phyloP scores from a whole-genome alignment of 192 early-diverging fungal species.

The Podila horticola region DNA sequence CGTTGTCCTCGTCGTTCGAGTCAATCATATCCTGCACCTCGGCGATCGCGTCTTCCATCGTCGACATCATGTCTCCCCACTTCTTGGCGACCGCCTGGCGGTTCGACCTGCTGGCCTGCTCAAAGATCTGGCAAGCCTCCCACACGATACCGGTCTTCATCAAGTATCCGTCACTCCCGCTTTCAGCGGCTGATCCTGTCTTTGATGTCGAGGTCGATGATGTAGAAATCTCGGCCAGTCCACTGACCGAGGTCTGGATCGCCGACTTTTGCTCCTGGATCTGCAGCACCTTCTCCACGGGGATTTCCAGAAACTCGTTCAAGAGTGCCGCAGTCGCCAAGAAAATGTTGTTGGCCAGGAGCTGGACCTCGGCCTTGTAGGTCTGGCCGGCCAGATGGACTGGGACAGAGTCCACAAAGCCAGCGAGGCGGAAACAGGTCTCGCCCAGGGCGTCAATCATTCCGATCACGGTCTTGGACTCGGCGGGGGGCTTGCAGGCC shows the following conservation, averaged over 20 bases:
- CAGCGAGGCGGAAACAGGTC: constrained; percentile 54
- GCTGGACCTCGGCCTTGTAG: constrained; percentile 39
- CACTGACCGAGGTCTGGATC: not conserved
- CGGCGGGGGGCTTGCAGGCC: constrained; percentile 55
- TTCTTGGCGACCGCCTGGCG: constrained; percentile 50
- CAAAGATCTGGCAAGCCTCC: constrained; percentile 54
- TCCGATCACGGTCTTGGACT: constrained; percentile 35
- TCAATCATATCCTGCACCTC: constrained; percentile 53
- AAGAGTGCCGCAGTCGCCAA: constrained; percentile 36
- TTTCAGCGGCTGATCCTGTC: not conserved
- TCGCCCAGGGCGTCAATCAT: constrained; percentile 52
- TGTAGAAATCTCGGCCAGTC: not conserved
- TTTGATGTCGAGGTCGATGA: not conserved
- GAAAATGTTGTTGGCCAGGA: constrained; percentile 41
- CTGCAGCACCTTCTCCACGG: constrained; percentile 23
- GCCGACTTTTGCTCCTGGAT: constrained; percentile 27
- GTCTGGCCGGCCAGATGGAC: constrained; percentile 50
- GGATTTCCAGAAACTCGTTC: constrained; percentile 52
- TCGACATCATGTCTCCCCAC: constrained; percentile 51
- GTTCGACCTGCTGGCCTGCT: constrained; percentile 48
- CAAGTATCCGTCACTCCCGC: constrained; percentile 35
- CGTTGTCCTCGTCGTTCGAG: constrained; percentile 32
- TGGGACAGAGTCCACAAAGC: constrained; percentile 52
- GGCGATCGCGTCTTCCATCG: constrained; percentile 52
- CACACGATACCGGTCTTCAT: constrained; percentile 53